A percentile compares a stretch with the other conserved stretches of the same genome.
Conservation (phyloP, 2,329 filamentous ascomycete species). For the Stachybotrys chlorohalonatus region DNA sequence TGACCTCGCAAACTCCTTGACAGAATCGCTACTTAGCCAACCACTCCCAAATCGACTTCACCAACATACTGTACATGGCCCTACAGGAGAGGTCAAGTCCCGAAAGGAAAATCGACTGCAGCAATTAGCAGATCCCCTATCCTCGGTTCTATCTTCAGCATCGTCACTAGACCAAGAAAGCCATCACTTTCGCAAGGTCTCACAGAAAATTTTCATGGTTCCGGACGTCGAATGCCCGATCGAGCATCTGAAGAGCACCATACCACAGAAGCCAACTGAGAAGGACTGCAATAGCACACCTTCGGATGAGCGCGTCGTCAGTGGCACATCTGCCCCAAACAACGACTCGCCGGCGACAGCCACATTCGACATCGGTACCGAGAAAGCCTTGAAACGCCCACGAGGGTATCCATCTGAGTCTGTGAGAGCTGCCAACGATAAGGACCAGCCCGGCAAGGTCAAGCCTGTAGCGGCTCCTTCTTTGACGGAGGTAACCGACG, state of each 20-base stretch:
- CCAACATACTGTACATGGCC: slow-evolving; percentile 16
- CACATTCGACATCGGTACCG: not conserved
- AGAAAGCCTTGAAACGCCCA: not conserved
- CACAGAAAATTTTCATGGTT: slow-evolving; percentile 24
- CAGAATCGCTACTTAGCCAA: slow-evolving; percentile 39
- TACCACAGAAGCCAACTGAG: not conserved
- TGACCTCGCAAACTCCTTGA: slow-evolving; percentile 33
- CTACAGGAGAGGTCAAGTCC: slow-evolving; percentile 29
- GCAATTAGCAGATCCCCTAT: slow-evolving; percentile 1
- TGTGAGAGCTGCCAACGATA: not conserved
- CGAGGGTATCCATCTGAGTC: not conserved
- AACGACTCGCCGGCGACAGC: not conserved
- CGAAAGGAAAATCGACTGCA: slow-evolving; percentile 32
- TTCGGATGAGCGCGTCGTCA: not conserved
- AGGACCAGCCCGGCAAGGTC: not conserved
- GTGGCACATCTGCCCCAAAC: not conserved
- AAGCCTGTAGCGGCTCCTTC: not conserved
- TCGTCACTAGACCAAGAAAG: slow-evolving; percentile 10
- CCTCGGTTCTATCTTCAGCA: slow-evolving; percentile 9
- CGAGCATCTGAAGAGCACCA: not conserved
- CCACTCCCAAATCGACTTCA: slow-evolving; percentile 27
- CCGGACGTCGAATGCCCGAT: not conserved
- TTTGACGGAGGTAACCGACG: too few species aligned
- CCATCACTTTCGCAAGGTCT: slow-evolving; percentile 28
- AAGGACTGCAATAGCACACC: not conserved